phyloP scores from a whole-genome alignment of 2,329 filamentous ascomycete species.

The Colletotrichum sp. region DNA sequence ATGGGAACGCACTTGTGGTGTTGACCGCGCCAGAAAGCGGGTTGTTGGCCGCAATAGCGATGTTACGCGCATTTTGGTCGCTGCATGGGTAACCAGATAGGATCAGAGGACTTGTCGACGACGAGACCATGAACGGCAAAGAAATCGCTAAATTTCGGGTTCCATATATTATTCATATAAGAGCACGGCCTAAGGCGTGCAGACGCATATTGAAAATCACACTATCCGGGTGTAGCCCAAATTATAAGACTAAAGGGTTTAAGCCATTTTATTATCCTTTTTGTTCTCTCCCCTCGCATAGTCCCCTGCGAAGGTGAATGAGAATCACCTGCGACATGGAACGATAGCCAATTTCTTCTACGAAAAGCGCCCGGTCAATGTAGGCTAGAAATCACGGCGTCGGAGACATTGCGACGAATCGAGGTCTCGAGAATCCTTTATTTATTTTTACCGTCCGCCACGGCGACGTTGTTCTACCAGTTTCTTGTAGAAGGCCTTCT shows the following conservation, averaged over 20 bases:
- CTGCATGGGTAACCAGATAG: neutral
- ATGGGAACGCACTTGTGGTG: neutral
- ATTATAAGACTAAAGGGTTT: neutral
- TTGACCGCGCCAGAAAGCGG: neutral
- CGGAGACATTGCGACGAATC: neutral
- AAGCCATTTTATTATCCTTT: no score
- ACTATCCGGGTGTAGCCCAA: neutral
- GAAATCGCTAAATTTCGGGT: neutral
- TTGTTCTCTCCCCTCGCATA: no score
- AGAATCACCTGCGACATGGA: neutral
- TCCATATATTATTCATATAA: neutral
- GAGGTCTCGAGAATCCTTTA: neutral
- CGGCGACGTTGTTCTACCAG: conserved; percentile 55
- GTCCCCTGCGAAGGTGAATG: neutral
- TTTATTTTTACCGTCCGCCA: conserved; percentile 13
- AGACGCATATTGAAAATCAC: neutral
- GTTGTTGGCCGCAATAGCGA: neutral
- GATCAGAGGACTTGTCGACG: neutral
- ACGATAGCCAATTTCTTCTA: neutral
- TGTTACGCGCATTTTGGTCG: conserved; percentile 10
- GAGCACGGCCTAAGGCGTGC: neutral
- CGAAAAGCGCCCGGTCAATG: neutral
- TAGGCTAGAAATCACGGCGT: neutral
- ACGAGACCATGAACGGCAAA: neutral
- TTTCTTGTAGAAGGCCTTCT: conserved; percentile 87